A percentile compares a stretch with the other conserved stretches of the same genome.
These are phyloP conservation scores for Trichoderma aggressivum DNA, from an alignment of 2,329 filamentous ascomycete species.

Conservation along the genomic window DNA sequence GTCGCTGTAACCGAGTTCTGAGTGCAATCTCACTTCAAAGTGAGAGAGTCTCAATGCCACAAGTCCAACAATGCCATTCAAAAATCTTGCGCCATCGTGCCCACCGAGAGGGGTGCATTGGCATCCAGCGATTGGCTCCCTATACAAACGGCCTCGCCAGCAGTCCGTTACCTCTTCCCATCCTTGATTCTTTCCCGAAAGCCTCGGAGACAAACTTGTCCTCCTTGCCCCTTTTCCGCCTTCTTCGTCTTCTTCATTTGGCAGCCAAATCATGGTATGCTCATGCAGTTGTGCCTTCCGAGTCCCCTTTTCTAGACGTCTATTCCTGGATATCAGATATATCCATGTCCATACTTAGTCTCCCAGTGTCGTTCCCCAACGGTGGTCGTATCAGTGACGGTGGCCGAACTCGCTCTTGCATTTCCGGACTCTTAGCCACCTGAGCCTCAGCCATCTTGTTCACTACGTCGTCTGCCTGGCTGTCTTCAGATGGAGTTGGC, in stretches of 20 bases:
- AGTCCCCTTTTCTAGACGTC: neutral
- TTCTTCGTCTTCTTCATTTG: neutral
- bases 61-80: neutral
- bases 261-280: neutral
- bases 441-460: neutral
- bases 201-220: neutral
- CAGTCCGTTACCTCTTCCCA: neutral
- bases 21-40: neutral
- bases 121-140: neutral
- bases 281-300: neutral
- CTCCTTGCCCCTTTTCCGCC: neutral
- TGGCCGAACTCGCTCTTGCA: constrained; percentile 41
- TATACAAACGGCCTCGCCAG: neutral
- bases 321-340: constrained; percentile 25
- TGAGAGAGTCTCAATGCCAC: neutral
- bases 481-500: neutral
- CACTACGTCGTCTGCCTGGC: neutral
- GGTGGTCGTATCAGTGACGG: constrained; percentile 27
- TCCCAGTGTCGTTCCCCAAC: constrained; percentile 24
- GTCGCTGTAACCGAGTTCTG: neutral
- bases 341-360: constrained; percentile 38
- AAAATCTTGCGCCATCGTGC: neutral
- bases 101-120: neutral
- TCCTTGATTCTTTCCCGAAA: neutral
- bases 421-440: constrained; percentile 37